Base-by-base conservation (phyloP, 257 asterid genomes). In the Plectranthus barbatus region DNA sequence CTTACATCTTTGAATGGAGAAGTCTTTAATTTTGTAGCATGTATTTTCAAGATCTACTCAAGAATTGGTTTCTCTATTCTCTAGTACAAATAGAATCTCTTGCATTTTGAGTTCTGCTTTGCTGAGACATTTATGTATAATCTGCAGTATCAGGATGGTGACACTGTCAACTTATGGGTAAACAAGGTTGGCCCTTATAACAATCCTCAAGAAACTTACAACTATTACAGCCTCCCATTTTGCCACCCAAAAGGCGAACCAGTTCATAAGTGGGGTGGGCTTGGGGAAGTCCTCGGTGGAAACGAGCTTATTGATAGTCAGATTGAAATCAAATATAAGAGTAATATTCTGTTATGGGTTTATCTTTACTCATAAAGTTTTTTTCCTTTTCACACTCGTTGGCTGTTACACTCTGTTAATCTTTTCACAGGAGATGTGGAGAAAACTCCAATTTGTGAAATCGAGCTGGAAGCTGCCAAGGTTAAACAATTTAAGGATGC, bases 131-230 rank as follows among this genome's bases (percentile, higher is more conserved):
- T 10, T 37, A 5, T 17, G 52, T 20, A 31, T 57, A 40, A 62
- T 59, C 52, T 77, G 86, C 90, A 87, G 95, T 87, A 80, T 76
- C 81, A 84, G 56, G 74, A 60, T 0, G 86, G 69, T 26, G 93
- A 83, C 20, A 21, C 75, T 13, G 87, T 84, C 57, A 84, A 77
- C 14, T 60, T 87, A 57, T 87, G 95, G 95, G 86, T 81, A 46
- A 87, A 81, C 76, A 79, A 80, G 82, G 90, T 87, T 70, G 93
- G 88, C 9, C 93, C 95, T 5, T 87, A 84, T 66, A 87, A 80
- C 74, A 87, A 87, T 74, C 95, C 95, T 17, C 93, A 87, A 75
- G 93, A 87, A 74, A 83, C 93, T 58, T 84, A 87, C 78, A 84
- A 85, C 68, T 87, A 82, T 70, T 87, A 84, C 72, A 79, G 63